Conservation (phyloP, 1,139 yeast species). For the Saccharomyces hybrid region DNA sequence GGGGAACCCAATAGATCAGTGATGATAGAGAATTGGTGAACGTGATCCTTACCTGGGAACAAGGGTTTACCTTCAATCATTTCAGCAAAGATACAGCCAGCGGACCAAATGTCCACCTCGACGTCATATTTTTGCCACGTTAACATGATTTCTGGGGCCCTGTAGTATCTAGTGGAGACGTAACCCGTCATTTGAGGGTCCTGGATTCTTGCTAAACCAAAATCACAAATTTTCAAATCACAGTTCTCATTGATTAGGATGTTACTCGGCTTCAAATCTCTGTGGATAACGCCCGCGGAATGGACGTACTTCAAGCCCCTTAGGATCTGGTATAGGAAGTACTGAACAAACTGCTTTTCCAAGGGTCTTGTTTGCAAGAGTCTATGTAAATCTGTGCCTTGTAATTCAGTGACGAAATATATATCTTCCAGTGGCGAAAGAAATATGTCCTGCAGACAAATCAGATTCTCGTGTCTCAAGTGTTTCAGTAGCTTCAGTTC, state of each 20-base stretch:
- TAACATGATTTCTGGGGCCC: slow-evolving; percentile 98
- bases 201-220: slow-evolving; percentile 92
- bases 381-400: slow-evolving; percentile 93
- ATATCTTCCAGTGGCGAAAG: slow-evolving; percentile 93
- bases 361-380: slow-evolving; percentile 85
- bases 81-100: slow-evolving; percentile 97
- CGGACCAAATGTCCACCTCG: slow-evolving; percentile 99
- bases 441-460: slow-evolving; percentile 88
- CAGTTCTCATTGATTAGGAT: slow-evolving; percentile 91
- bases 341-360: slow-evolving; percentile 93
- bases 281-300: slow-evolving; percentile 93
- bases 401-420: slow-evolving; percentile 91
- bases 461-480: slow-evolving; percentile 87
- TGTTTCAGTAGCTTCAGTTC: slow-evolving; percentile 90
- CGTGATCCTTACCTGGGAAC: slow-evolving; percentile 98
- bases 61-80: slow-evolving; percentile 98
- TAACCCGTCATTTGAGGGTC: slow-evolving; percentile 99
- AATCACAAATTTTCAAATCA: slow-evolving; percentile 92
- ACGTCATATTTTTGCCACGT: slow-evolving; percentile 98
- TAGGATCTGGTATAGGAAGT: slow-evolving; percentile 86
- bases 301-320: slow-evolving; percentile 93
- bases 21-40: slow-evolving; percentile 92
- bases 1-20: slow-evolving; percentile 96
- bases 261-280: slow-evolving; percentile 90
- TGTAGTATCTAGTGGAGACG: slow-evolving; percentile 89